phyloP scores from a whole-genome alignment of 208 protist species.

The Trypanosoma congolense region DNA sequence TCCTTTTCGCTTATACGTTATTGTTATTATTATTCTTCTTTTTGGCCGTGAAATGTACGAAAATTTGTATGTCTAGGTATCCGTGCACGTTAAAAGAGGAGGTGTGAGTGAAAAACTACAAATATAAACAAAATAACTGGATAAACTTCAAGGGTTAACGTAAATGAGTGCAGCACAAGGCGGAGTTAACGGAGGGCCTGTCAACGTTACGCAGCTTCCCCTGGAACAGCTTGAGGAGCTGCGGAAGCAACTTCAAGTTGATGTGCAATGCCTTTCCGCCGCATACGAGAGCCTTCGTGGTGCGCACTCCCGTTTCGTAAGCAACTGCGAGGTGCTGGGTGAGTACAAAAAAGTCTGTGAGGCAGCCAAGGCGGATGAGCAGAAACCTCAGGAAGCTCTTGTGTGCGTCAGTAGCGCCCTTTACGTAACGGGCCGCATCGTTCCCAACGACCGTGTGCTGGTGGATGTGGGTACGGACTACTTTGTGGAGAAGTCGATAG shows the following conservation, averaged over 20 bases:
- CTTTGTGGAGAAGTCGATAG: slow-evolving; percentile 78
- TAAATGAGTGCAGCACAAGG: slow-evolving; percentile 14
- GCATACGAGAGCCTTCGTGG: slow-evolving; percentile 79
- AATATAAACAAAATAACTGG: too few species aligned
- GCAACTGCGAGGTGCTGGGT: slow-evolving; percentile 69
- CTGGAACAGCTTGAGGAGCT: slow-evolving; percentile 86
- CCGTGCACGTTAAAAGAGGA: too few species aligned
- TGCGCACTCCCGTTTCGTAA: slow-evolving; percentile 65
- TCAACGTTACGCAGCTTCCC: slow-evolving; percentile 76
- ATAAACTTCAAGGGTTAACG: slow-evolving; percentile 1
- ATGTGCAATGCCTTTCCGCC: slow-evolving; percentile 64
- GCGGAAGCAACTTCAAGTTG: slow-evolving; percentile 79
- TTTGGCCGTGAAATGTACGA: too few species aligned
- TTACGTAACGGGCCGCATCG: slow-evolving; percentile 59
- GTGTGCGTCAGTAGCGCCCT: slow-evolving; percentile 82
- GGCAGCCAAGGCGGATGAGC: slow-evolving; percentile 19
- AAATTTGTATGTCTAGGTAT: too few species aligned
- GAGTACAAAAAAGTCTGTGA: slow-evolving; percentile 62
- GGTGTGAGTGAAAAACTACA: too few species aligned
- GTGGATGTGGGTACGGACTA: slow-evolving; percentile 87
- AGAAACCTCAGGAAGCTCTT: slow-evolving; percentile 48
- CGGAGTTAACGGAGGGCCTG: slow-evolving; percentile 2
- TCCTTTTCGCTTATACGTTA: too few species aligned
- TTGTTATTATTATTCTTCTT: too few species aligned
- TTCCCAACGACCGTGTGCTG: slow-evolving; percentile 68